These are phyloP conservation scores for Amoebophrya sp. DNA, from an alignment of 169 alveolate species.

Conservation along the genomic window DNA sequence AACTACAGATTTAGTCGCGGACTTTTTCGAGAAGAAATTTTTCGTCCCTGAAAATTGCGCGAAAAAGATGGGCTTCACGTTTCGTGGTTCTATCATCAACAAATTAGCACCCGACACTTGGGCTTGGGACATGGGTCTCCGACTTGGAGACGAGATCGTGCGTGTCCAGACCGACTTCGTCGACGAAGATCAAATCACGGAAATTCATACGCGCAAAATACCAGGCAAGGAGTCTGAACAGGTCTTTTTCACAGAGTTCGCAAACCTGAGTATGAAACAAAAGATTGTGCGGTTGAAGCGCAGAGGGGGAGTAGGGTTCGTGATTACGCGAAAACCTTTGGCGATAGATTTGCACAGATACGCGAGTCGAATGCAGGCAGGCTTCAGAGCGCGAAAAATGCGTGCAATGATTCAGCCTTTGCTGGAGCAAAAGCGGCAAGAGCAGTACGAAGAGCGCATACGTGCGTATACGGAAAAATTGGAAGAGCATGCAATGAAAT, in stretches of 20 bases:
- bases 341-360: not conserved
- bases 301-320: not conserved
- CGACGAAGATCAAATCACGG: not conserved
- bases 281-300: not conserved
- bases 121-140: not conserved
- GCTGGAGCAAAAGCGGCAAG: too few relatives aligned
- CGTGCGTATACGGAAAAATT: too few relatives aligned
- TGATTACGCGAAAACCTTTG: not conserved
- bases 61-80: not conserved
- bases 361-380: not conserved
- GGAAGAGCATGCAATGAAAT: too few relatives aligned
- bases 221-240: not conserved
- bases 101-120: not conserved
- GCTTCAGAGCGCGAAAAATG: too few relatives aligned
- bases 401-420: too few relatives aligned
- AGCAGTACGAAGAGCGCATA: too few relatives aligned
- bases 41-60: not conserved
- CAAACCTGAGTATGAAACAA: not conserved
- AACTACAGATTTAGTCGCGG: not conserved
- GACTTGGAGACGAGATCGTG: not conserved
- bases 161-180: not conserved
- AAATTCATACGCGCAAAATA: not conserved
- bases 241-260: not conserved
- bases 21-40: not conserved
- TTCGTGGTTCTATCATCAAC: not conserved